Conservation (phyloP, 306 rosid species). For the Castanea mollissima region DNA sequence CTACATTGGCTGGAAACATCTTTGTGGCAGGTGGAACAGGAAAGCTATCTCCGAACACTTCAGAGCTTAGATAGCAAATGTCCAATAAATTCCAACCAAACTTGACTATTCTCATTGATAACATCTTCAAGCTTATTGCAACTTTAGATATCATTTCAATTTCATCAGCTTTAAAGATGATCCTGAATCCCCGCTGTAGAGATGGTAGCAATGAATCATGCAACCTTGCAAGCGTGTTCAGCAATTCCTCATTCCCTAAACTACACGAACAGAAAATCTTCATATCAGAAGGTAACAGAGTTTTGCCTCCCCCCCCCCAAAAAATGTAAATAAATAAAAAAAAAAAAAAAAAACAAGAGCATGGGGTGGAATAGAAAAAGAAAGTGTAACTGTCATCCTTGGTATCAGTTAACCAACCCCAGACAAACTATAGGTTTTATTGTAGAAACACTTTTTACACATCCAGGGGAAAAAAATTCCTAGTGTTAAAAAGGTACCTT, state of each 20-base stretch:
- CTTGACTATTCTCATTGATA: constrained; percentile 67
- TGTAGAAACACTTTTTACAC: neutral
- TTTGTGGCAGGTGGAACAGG: constrained; percentile 62
- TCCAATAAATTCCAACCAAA: constrained; percentile 82
- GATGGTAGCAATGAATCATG: constrained; percentile 84
- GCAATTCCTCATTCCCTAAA: constrained; percentile 71
- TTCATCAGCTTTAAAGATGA: constrained; percentile 51
- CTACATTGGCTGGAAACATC: constrained; percentile 93
- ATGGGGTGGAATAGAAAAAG: neutral
- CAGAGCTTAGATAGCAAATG: constrained; percentile 78
- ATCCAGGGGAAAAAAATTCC: neutral
- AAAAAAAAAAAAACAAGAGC: neutral
- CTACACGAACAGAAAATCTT: constrained; percentile 39
- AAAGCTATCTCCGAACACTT: constrained; percentile 49
- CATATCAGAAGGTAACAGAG: neutral
- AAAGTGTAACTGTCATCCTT: neutral
- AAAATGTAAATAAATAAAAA: too few relatives aligned
- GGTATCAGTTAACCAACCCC: neutral
- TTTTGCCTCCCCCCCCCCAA: neutral
- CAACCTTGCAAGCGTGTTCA: constrained; percentile 77
- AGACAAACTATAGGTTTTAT: neutral
- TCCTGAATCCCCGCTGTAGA: constrained; percentile 44
- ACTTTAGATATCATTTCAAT: constrained; percentile 45
- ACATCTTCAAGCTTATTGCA: constrained; percentile 65
- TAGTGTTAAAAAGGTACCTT: constrained; percentile 42